Conservation (phyloP, 768 basidiomycete genomes). For the Tricholoma sp. region DNA sequence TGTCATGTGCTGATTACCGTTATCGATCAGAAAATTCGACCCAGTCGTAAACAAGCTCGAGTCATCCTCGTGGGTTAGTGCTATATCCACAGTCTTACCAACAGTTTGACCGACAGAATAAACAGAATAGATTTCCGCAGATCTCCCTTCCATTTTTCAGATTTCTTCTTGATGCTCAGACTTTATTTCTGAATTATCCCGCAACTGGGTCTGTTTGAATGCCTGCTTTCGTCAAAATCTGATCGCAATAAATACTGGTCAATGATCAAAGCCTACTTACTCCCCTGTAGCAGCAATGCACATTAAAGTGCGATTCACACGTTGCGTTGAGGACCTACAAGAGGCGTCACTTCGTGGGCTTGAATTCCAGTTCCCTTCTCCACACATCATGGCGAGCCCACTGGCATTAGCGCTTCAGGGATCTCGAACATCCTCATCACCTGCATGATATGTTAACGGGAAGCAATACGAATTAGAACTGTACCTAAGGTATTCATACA, state of each 20-base stretch:
- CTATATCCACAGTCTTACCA: neutral
- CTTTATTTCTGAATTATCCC: neutral
- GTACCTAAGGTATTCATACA: slow-evolving; percentile 1
- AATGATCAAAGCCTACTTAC: slow-evolving; percentile 1
- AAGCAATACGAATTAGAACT: neutral
- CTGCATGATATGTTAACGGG: neutral
- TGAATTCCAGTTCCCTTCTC: neutral
- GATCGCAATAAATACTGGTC: neutral
- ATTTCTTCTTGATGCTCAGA: neutral
- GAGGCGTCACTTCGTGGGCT: neutral
- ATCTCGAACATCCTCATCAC: neutral
- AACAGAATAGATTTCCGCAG: neutral
- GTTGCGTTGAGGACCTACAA: neutral
- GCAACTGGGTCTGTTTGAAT: neutral
- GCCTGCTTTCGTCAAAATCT: neutral
- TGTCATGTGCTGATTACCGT: neutral
- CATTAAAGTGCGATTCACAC: neutral
- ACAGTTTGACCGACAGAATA: neutral
- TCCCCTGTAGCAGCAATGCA: neutral
- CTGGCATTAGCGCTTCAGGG: neutral
- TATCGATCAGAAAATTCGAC: neutral
- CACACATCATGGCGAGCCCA: neutral
- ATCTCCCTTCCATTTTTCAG: neutral
- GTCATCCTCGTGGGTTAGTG: neutral
- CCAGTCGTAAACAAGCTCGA: neutral